Evolutionary conservation across 768 basidiomycete species (phyloP).

Genomic region (Tricholoma sp.): DNA sequence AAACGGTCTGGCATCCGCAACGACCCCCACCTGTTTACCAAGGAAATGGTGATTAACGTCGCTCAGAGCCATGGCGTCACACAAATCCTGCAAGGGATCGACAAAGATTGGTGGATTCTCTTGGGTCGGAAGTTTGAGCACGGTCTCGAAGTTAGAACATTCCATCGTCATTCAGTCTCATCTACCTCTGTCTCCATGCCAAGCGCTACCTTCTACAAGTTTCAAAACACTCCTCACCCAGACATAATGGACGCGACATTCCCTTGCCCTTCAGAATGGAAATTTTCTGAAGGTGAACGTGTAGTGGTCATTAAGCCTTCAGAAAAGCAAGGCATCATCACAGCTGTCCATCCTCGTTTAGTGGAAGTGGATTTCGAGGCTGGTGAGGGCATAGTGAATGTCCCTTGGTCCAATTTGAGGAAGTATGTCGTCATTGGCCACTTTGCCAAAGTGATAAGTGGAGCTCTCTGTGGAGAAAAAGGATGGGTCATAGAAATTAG

Average conservation of each 20-base stretch:
- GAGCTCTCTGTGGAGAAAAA: conserved; percentile 1
- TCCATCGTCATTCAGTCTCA: neutral
- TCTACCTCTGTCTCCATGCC: neutral
- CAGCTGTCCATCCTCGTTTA: neutral
- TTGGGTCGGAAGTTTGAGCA: neutral
- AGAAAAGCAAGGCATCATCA: neutral
- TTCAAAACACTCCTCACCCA: neutral
- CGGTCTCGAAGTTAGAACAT: neutral
- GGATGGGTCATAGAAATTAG: conserved; percentile 1
- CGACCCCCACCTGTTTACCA: neutral
- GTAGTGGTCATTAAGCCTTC: neutral
- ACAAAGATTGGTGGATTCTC: neutral
- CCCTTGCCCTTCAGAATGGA: conserved; percentile 2
- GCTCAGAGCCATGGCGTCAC: neutral
- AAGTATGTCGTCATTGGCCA: neutral
- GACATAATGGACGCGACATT: neutral
- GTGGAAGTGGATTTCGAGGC: neutral
- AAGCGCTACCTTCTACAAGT: neutral
- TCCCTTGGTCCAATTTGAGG: neutral
- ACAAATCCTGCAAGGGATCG: neutral
- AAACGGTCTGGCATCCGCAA: neutral
- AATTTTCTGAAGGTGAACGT: neutral
- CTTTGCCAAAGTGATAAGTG: neutral
- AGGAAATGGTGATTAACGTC: neutral
- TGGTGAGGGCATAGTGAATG: neutral